These are phyloP conservation scores for Blastomyces percursus DNA, from an alignment of 2,329 filamentous ascomycete species.

Conservation along the genomic window DNA sequence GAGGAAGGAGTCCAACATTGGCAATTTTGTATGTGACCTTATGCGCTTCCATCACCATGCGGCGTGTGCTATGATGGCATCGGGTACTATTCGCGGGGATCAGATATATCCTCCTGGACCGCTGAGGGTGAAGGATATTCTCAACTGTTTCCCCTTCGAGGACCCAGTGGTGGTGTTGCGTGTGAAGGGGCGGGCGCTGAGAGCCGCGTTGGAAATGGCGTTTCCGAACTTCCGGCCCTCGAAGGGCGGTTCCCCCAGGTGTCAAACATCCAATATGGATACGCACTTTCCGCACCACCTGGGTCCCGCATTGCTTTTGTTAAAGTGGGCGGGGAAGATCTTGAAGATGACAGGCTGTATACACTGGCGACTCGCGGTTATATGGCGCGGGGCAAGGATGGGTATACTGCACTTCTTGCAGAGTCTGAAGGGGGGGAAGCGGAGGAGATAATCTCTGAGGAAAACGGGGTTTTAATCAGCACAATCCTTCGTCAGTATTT, in stretches of 20 bases:
- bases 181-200: conserved; percentile 59
- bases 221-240: conserved; percentile 68
- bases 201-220: conserved; percentile 76
- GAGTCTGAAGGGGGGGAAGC: conserved; percentile 63
- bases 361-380: conserved; percentile 71
- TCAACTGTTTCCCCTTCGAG: conserved; percentile 85
- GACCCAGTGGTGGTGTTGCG: conserved; percentile 73
- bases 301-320: conserved; percentile 54
- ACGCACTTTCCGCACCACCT: conserved; percentile 51
- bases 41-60: conserved; percentile 74
- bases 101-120: conserved; percentile 77
- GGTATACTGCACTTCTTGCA: conserved; percentile 65
- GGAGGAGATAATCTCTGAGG: conserved; percentile 70
- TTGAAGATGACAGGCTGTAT: conserved; percentile 56
- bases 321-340: conserved; percentile 48
- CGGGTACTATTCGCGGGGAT: conserved; percentile 77
- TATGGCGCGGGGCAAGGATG: conserved; percentile 81
- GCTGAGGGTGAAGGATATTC: conserved; percentile 66
- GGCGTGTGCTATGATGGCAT: conserved; percentile 74
- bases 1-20: conserved; percentile 66
- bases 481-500: conserved; percentile 86
- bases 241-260: conserved; percentile 82
- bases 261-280: conserved; percentile 67
- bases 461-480: conserved; percentile 77
- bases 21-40: conserved; percentile 84